Conservation (phyloP, 768 basidiomycete species). For the Suillus alpinus region DNA sequence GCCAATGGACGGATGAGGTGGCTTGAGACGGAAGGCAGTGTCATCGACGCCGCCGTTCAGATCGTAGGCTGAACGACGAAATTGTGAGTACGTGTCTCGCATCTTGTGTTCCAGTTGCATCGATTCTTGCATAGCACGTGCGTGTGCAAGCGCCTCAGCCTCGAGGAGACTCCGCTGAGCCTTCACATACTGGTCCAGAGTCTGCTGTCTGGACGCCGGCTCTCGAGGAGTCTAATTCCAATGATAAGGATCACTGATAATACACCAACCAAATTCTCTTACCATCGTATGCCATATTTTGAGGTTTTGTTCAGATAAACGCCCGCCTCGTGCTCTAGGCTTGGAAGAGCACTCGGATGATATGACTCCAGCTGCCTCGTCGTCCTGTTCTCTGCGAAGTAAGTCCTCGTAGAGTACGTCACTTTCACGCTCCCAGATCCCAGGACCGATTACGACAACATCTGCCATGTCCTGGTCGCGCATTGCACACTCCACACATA, state of each 20-base stretch:
- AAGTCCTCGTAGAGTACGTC: conserved; percentile 82
- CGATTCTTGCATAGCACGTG: conserved; percentile 75
- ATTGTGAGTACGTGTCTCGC: conserved; percentile 76
- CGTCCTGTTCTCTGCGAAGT: conserved; percentile 66
- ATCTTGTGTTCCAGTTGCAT: conserved; percentile 71
- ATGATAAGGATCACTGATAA: conserved; percentile 10
- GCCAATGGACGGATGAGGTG: conserved; percentile 41
- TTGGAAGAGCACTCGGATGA: conserved; percentile 52
- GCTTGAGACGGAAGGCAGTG: conserved; percentile 69
- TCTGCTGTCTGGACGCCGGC: conserved; percentile 79
- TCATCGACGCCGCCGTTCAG: conserved; percentile 49
- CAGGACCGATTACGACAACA: conserved; percentile 81
- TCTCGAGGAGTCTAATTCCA: conserved; percentile 80
- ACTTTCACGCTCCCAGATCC: conserved; percentile 90
- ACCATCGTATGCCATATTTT: conserved; percentile 80
- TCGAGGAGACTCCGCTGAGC: conserved; percentile 78
- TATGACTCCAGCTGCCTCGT: conserved; percentile 50
- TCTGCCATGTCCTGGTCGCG: conserved; percentile 98
- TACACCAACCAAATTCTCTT: conserved; percentile 29
- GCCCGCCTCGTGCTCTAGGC: conserved; percentile 63
- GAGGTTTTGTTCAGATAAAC: conserved; percentile 73
- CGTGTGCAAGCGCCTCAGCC: conserved; percentile 77
- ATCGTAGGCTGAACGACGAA: conserved; percentile 78
- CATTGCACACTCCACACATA: conserved; percentile 98
- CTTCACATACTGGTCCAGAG: conserved; percentile 78